phyloP scores from a whole-genome alignment of 495 filamentous ascomycete genomes.

The Xylaria flabelliformis region DNA sequence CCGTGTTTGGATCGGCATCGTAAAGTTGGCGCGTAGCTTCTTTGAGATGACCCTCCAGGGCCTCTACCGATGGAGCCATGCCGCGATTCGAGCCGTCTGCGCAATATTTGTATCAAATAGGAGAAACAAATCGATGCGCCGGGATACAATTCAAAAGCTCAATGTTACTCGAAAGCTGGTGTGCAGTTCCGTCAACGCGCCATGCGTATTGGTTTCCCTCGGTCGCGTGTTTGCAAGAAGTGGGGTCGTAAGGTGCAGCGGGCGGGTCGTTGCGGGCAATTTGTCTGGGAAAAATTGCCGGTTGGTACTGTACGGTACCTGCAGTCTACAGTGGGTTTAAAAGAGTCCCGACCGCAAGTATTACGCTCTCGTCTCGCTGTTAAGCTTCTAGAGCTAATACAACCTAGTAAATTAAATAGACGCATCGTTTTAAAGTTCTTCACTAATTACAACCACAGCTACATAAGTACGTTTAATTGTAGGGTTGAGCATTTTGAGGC shows the following conservation, averaged over 20 bases:
- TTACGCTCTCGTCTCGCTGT: no score
- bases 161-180: neutral
- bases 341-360: neutral
- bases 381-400: no score
- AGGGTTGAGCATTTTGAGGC: no score
- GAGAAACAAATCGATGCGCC: neutral
- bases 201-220: neutral
- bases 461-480: no score
- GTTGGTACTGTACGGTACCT: neutral
- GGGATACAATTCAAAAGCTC: neutral
- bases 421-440: no score
- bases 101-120: neutral
- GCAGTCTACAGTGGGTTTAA: neutral
- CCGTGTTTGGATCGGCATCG: constrained; percentile 3
- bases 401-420: no score
- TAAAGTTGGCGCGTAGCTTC: constrained; percentile 26
- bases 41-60: constrained; percentile 12
- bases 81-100: neutral
- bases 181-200: neutral
- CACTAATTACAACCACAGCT: no score
- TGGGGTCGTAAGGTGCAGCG: neutral
- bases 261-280: neutral
- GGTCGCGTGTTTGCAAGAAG: neutral
- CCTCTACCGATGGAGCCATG: constrained; percentile 14
- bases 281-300: neutral